These are phyloP conservation scores for Parsonsia alboflavescens DNA, from an alignment of 257 asterid species.

Conservation along the genomic window DNA sequence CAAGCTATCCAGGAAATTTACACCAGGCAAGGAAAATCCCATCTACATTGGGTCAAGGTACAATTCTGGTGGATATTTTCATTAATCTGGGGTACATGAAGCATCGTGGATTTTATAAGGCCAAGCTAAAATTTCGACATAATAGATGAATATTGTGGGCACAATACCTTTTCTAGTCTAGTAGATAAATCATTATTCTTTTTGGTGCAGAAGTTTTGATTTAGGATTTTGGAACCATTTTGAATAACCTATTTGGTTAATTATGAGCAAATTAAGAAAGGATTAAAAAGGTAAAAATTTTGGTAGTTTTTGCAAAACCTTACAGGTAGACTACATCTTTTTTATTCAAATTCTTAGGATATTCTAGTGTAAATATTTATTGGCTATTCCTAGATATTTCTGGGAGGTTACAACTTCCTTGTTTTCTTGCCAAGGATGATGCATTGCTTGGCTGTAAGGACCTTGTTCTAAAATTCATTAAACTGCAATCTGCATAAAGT, in stretches of 20 bases:
- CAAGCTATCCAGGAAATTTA: not conserved
- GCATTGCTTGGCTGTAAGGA: not conserved
- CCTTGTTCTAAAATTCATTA: not conserved
- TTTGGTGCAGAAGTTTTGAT: not conserved
- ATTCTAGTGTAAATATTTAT: not conserved
- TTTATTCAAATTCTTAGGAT: not conserved
- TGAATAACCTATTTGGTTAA: not conserved
- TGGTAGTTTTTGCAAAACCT: not conserved
- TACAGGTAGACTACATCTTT: not conserved
- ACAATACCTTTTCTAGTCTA: not conserved
- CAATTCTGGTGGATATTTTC: not conserved
- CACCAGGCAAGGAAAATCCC: not conserved
- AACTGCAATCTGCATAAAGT: not conserved
- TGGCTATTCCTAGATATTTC: not conserved
- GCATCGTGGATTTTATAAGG: not conserved
- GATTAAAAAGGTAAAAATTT: too few relatives aligned
- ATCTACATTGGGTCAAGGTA: not conserved
- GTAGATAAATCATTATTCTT: not conserved
- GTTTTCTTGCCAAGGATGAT: not conserved
- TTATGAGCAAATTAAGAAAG: too few relatives aligned
- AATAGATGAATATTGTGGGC: not conserved
- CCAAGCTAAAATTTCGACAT: not conserved
- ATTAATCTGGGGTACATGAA: not conserved
- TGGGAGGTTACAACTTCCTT: not conserved
- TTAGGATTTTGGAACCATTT: not conserved